phyloP scores from a whole-genome alignment of 2,329 filamentous ascomycete species.

The Epichloe aotearoae region DNA sequence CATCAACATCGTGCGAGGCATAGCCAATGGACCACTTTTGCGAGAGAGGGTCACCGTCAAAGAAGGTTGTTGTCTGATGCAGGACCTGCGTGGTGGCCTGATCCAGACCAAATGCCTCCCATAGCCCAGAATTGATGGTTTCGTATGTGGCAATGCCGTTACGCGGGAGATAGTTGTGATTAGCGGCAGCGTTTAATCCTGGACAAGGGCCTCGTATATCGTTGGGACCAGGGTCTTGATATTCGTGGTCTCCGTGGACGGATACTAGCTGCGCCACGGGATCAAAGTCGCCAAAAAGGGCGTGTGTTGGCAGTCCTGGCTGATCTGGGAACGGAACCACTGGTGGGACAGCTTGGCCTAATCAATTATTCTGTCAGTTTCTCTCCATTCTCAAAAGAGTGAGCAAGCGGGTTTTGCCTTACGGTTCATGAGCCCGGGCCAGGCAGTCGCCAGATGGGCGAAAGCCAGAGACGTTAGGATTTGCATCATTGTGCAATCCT shows the following conservation, averaged over 20 bases:
- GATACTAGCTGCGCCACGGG: background rate
- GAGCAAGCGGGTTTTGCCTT: background rate
- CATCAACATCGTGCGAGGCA: slow-evolving; percentile 3
- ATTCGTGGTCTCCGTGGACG: background rate
- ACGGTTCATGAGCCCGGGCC: background rate
- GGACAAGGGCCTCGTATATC: slow-evolving; percentile 12
- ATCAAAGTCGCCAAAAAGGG: background rate
- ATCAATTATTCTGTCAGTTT: too few relatives aligned
- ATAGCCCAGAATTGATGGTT: slow-evolving; percentile 3
- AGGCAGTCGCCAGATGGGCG: background rate
- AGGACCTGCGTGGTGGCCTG: slow-evolving; percentile 4
- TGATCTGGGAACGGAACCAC: slow-evolving; percentile 1
- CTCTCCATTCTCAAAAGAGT: too few relatives aligned
- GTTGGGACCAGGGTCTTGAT: background rate
- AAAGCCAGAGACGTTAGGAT: background rate
- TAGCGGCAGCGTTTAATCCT: slow-evolving; percentile 20
- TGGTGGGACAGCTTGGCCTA: slow-evolving; percentile 1
- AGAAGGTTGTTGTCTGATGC: slow-evolving; percentile 1
- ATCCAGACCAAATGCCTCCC: slow-evolving; percentile 1
- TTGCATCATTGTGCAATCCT: background rate
- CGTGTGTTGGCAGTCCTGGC: slow-evolving; percentile 1
- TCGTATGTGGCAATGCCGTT: slow-evolving; percentile 13
- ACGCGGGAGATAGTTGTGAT: slow-evolving; percentile 20
- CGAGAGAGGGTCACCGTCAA: slow-evolving; percentile 5
- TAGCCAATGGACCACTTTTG: slow-evolving; percentile 6